A percentile compares a stretch with the other conserved stretches of the same genome.
phyloP scores from a whole-genome alignment of 768 basidiomycete species.

The Ramaria rubella region DNA sequence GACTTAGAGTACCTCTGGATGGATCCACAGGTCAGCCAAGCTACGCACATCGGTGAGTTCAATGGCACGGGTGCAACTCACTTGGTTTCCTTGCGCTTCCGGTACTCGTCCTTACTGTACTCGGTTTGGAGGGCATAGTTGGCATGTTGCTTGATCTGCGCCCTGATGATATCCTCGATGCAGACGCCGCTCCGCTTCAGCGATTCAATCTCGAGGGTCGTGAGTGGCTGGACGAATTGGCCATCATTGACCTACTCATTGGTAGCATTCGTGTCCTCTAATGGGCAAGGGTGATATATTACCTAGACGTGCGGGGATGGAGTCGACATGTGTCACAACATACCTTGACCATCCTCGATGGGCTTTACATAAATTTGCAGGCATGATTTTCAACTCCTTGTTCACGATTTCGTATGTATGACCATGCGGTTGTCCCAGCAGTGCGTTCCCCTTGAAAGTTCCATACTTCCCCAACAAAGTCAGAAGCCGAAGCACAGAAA shows the following conservation, averaged over 20 bases:
- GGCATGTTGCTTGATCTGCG: constrained; percentile 88
- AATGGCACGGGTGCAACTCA: constrained; percentile 38
- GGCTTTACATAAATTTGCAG: constrained; percentile 58
- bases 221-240: constrained; percentile 75
- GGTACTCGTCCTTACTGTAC: constrained; percentile 98
- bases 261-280: constrained; percentile 95
- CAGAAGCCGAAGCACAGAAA: too few species aligned
- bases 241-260: constrained; percentile 94
- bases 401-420: too few species aligned
- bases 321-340: constrained; percentile 25
- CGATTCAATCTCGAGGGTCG: constrained; percentile 73
- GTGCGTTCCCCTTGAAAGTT: too few species aligned
- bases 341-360: constrained; percentile 79
- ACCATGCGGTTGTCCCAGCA: too few species aligned
- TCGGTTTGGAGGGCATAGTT: constrained; percentile 93
- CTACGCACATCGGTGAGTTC: too few species aligned
- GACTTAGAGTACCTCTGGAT: constrained; percentile 70
- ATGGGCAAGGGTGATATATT: too few species aligned
- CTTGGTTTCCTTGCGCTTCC: constrained; percentile 96
- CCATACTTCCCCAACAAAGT: too few species aligned
- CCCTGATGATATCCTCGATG: constrained; percentile 91
- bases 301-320: too few species aligned
- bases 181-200: constrained; percentile 78
- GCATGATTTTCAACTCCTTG: too few species aligned
- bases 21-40: too few species aligned